Conservation (phyloP, 2,329 filamentous ascomycete species). For the Coniochaeta sp. region DNA sequence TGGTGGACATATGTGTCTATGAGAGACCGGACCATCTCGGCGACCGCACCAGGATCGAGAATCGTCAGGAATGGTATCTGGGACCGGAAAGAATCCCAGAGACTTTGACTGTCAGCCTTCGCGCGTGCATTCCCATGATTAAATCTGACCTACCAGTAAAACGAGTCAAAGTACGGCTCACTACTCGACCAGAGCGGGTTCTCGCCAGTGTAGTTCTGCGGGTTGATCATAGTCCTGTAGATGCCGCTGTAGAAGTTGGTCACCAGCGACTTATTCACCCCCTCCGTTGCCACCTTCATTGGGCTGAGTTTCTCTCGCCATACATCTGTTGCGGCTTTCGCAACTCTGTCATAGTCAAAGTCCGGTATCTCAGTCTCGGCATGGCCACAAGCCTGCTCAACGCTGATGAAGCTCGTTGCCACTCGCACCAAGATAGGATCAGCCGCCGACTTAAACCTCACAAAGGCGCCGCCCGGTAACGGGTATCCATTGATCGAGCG, state of each 20-base stretch:
- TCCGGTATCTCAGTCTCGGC: constrained; percentile 63
- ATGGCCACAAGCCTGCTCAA: constrained; percentile 58
- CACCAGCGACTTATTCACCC: constrained; percentile 46
- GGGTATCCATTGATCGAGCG: constrained; percentile 45
- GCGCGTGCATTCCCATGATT: neutral
- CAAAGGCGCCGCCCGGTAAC: constrained; percentile 56
- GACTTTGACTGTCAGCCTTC: constrained; percentile 22
- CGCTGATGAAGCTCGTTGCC: constrained; percentile 63
- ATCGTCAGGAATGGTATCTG: constrained; percentile 65
- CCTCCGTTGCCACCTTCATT: constrained; percentile 44
- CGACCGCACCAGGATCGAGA: constrained; percentile 56
- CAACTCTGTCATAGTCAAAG: constrained; percentile 53
- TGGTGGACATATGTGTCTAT: constrained; percentile 65
- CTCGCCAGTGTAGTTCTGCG: constrained; percentile 68
- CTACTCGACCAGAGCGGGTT: constrained; percentile 60
- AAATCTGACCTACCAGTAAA: constrained; percentile 55
- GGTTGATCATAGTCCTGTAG: constrained; percentile 67
- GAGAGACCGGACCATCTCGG: constrained; percentile 61
- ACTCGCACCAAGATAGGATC: constrained; percentile 56
- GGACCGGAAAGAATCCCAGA: constrained; percentile 66
- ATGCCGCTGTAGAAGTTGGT: constrained; percentile 64
- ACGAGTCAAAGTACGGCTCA: constrained; percentile 69
- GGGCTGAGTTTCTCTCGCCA: constrained; percentile 58
- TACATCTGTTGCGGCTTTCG: constrained; percentile 41
- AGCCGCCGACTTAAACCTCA: constrained; percentile 46